Evolutionary conservation across 2,329 filamentous ascomycete species (phyloP), one percentile per base, ranked within the genome.

Genomic region (Hypomyces rosellus): DNA sequence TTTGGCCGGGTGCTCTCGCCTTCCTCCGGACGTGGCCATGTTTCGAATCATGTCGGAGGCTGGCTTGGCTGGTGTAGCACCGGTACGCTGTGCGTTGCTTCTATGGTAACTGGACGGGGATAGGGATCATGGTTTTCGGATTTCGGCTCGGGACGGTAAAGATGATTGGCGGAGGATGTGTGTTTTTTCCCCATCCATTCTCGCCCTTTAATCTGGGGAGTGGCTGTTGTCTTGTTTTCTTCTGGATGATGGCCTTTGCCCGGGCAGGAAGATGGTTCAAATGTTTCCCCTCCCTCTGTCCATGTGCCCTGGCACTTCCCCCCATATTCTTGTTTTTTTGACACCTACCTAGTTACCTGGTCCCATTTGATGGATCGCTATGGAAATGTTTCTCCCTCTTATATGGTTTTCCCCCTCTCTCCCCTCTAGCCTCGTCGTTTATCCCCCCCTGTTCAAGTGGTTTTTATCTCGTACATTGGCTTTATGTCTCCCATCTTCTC

Each of bases 61-160:
- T 61, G 63, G 61, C 63, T 65, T 53, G 64, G 65, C 62, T 61
- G 65, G 62, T 65, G 64, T 59, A 53, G 58, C 58, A 55, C 57
- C 54, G 54, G 65, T 65, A 59, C 63, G 63, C 63, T 58, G 61
- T 63, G 61, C 64, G 62, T 65, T 65, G 63, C 57, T 63, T 61
- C 59, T 64, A 56, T 62, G 57, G 61, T 56, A 58, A 62, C 38
- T 40, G 38, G 38, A 62, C 63, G 54, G 58, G 63, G 68, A 62
- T 59, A 63, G 60, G 65, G 61, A 60, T 59, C 62, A 58, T 65
- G 64, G 65, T 64, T 69, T 66, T 59, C 58, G 62, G 63, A 47
- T 44, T 50, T 53, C 47, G 48, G 48, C 48, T 50, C 16, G 45
- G 51, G 48, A 47, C 37, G 36, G 48, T 43, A 50, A 49, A 47